Percentiles rank a stretch among this genome's conserved stretches.
Evolutionary conservation across 495 filamentous ascomycete species (phyloP).

Genomic region (Zalerion maritima): DNA sequence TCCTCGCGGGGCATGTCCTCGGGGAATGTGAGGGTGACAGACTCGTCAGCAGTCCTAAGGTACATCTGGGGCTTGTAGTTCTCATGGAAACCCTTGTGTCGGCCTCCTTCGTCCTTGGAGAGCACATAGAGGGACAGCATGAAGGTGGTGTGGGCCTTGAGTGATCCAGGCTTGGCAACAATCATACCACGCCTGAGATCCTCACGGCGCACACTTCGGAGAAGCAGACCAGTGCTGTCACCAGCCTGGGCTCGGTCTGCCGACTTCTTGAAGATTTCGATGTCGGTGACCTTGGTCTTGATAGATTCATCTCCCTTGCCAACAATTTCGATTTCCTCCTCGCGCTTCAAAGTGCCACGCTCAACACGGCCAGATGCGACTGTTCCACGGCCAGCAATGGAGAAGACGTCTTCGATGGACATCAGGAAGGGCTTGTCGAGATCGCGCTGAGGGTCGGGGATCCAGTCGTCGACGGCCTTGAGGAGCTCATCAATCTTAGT

Average conservation of each 20-base stretch:
- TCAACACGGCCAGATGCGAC: slow-evolving; percentile 95
- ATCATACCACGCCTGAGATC: slow-evolving; percentile 93
- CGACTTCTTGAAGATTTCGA: slow-evolving; percentile 99
- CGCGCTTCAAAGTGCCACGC: slow-evolving; percentile 83
- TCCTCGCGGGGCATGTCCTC: slow-evolving; percentile 61
- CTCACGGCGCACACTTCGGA: slow-evolving; percentile 88
- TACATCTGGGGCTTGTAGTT: slow-evolving; percentile 96
- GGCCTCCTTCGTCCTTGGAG: slow-evolving; percentile 92
- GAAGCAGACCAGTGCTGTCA: slow-evolving; percentile 95
- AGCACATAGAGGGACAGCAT: slow-evolving; percentile 90
- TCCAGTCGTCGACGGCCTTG: slow-evolving; percentile 85
- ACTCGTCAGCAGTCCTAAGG: slow-evolving; percentile 87
- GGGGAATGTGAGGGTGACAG: slow-evolving; percentile 66
- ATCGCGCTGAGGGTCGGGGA: slow-evolving; percentile 81
- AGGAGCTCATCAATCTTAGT: slow-evolving; percentile 79
- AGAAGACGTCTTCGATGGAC: slow-evolving; percentile 97
- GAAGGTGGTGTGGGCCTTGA: slow-evolving; percentile 78
- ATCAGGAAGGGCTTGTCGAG: slow-evolving; percentile 97
- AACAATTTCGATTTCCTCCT: slow-evolving; percentile 83
- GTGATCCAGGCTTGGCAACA: slow-evolving; percentile 58
- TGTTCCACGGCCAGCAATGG: slow-evolving; percentile 92
- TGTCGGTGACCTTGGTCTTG: slow-evolving; percentile 98
- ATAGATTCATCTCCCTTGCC: slow-evolving; percentile 63
- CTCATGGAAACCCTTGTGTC: slow-evolving; percentile 79
- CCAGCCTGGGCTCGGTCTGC: slow-evolving; percentile 87